A percentile compares a stretch with the other conserved stretches of the same genome.
Conservation (phyloP, 2,329 filamentous ascomycete genomes). For the Westerdykella ornata region DNA sequence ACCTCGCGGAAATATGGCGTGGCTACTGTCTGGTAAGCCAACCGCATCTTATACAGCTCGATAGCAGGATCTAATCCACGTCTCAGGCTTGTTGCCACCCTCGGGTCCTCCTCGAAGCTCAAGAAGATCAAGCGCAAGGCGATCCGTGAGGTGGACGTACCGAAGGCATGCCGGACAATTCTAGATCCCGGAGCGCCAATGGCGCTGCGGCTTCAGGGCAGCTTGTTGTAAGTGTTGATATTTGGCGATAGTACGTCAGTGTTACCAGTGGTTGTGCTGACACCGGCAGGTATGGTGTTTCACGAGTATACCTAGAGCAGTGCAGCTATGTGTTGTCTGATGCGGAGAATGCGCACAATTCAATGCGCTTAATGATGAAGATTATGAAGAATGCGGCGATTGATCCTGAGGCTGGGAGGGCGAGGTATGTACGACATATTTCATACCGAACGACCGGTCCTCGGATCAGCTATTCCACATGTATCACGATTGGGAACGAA, state of each 20-base stretch:
- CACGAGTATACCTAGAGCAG: conserved; percentile 80
- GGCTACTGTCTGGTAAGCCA: conserved; percentile 78
- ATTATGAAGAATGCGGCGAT: conserved; percentile 53
- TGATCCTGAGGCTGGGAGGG: conserved; percentile 64
- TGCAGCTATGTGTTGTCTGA: conserved; percentile 80
- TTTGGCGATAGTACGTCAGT: background rate
- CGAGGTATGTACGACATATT: conserved; percentile 53
- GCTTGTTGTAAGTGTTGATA: conserved; percentile 56
- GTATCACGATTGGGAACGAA: background rate
- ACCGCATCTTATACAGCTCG: background rate
- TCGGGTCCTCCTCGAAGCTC: conserved; percentile 64
- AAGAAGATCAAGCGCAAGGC: conserved; percentile 76
- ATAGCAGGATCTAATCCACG: no score
- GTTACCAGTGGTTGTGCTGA: conserved; percentile 9
- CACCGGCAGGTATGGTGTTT: conserved; percentile 54
- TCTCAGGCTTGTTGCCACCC: conserved; percentile 82
- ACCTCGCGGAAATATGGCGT: conserved; percentile 84
- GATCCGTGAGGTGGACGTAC: conserved; percentile 80
- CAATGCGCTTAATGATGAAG: conserved; percentile 63
- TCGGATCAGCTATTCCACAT: background rate
- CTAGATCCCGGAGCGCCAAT: conserved; percentile 77
- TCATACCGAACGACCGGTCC: background rate
- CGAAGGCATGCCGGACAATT: conserved; percentile 84
- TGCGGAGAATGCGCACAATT: conserved; percentile 64
- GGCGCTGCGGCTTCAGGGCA: conserved; percentile 83